Conservation (phyloP, 75 land plant genomes). For the Pinus albicaulis region DNA sequence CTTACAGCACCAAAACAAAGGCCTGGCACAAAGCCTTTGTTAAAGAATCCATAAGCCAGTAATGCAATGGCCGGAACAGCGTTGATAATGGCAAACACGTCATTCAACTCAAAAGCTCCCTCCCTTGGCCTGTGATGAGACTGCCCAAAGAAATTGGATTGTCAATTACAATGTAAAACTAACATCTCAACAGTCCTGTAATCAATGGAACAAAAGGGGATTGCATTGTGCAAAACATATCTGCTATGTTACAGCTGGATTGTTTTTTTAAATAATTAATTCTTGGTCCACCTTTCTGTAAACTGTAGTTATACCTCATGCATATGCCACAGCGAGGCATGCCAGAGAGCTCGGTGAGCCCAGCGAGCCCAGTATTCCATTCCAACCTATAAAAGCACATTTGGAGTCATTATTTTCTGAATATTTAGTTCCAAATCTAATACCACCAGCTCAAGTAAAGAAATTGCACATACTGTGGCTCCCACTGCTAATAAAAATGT, state of each 20-base stretch:
- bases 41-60: constrained; percentile 69
- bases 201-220: not conserved
- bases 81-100: constrained; percentile 80
- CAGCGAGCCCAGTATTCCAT: constrained; percentile 98
- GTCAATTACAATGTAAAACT: constrained; percentile 56
- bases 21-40: constrained; percentile 69
- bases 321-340: constrained; percentile 90
- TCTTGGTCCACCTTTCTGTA: not conserved
- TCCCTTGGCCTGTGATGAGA: constrained; percentile 83
- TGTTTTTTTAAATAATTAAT: not conserved
- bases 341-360: constrained; percentile 94
- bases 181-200: constrained; percentile 66
- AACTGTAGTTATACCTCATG: constrained; percentile 57
- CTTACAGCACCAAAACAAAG: constrained; percentile 91
- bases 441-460: not conserved
- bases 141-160: constrained; percentile 21
- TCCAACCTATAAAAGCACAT: constrained; percentile 54
- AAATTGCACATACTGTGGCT: constrained; percentile 20
- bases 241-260: not conserved
- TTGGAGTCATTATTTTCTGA: not conserved
- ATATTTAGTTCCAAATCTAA: not conserved
- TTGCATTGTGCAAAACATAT: not conserved
- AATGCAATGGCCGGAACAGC: constrained; percentile 79
- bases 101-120: constrained; percentile 86
- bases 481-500: constrained; percentile 24